Evolutionary conservation across 192 early-diverging fungal species (phyloP), one percentile per base, ranked within the genome.

Genomic region (Rhizophlyctis rosea): DNA sequence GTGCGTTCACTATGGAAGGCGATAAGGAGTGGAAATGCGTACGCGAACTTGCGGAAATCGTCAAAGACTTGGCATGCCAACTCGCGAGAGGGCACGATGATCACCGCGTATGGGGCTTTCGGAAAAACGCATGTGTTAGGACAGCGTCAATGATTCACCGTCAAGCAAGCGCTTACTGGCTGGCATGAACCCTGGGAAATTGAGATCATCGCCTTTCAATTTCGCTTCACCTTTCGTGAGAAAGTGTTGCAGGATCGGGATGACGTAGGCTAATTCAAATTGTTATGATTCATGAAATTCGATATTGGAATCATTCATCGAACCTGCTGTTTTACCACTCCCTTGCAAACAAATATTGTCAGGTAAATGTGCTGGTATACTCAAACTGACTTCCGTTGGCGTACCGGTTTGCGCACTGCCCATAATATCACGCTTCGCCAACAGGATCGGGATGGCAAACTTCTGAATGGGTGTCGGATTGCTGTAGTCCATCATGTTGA

Each of bases 351-450:
- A 33, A 34, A 7, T 24, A n/a, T n/a, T n/a, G n/a, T n/a, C n/a
- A n/a, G n/a, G n/a, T n/a, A n/a, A n/a, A n/a, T n/a, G n/a, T n/a
- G n/a, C n/a, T n/a, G n/a, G n/a, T n/a, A n/a, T n/a, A n/a, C n/a
- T n/a, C n/a, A n/a, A n/a, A n/a, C n/a, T n/a, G n/a, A n/a, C n/a
- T n/a, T n/a, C n/a, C n/a, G n/a, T 0, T 23, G 2, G n/a, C 5
- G 9, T 90, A 66, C 96, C 95, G 23, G 95, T 98, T 76, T 98
- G 94, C 28, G 95, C 95, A 71, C 94, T 96, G 28, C 92, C 96
- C 96, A 98, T 98, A 74, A 98, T 77, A 76, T 98, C 96, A 65
- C 96, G 88, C 51, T 87, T 81, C 84, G 74, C 69, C 32, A 55
- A 58, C 28, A 79, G 74, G 33, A 79, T 79, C 33, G 74, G 52